Evolutionary conservation across 129 eudicot genomes (phyloP).

Genomic region (Silybum marianum): DNA sequence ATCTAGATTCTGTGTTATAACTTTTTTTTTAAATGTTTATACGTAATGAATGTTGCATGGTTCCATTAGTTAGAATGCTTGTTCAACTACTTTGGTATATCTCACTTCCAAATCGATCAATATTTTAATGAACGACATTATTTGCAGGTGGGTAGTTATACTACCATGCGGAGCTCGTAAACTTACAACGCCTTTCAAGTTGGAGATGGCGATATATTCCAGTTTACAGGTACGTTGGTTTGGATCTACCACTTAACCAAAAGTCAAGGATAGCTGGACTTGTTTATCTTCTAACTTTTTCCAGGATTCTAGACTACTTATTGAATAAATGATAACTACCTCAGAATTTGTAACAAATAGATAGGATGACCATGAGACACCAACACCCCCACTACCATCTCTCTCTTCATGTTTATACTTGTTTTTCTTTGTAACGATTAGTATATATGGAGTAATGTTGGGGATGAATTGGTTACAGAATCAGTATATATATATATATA

Average conservation of each 20-base stretch:
- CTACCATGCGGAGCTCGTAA: conserved; percentile 85
- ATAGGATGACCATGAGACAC: not conserved
- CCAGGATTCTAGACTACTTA: not conserved
- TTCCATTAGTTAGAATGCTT: not conserved
- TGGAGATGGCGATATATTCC: conserved; percentile 92
- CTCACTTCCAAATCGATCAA: not conserved
- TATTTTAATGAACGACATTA: not conserved
- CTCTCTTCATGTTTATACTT: too few relatives aligned
- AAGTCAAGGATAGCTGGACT: not conserved
- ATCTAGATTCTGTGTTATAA: not conserved
- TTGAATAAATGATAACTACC: not conserved
- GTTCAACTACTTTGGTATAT: not conserved
- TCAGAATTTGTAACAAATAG: not conserved
- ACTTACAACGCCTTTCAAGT: conserved; percentile 64
- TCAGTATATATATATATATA: not conserved
- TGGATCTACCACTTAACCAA: conserved; percentile 1
- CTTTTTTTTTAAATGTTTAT: not conserved
- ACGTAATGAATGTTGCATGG: not conserved
- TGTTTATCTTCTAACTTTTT: conserved; percentile 7
- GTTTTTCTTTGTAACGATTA: not conserved
- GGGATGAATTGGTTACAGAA: not conserved
- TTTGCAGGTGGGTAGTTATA: conserved; percentile 83
- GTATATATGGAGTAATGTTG: not conserved
- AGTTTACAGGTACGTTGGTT: conserved; percentile 51
- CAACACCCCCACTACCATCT: not conserved